Evolutionary conservation across 805 yeast species (phyloP).

Genomic region (Nakazawaea ambrosiae): DNA sequence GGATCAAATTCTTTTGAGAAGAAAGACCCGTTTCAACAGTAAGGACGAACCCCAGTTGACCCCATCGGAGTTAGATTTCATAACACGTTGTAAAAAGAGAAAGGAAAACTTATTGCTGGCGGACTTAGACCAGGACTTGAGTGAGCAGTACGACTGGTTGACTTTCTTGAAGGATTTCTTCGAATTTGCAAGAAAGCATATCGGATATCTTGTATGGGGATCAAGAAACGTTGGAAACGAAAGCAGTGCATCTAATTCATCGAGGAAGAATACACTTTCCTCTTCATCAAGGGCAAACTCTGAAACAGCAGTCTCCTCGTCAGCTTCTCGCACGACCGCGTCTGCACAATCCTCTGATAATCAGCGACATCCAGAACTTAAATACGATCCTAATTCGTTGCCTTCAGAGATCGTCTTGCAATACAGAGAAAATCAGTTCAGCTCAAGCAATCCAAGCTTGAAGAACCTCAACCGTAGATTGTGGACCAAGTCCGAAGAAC

Average conservation of each 20-base stretch:
- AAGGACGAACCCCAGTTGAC: conserved; percentile 34
- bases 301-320: not conserved
- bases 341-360: not conserved
- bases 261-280: not conserved
- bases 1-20: conserved; percentile 36
- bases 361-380: not conserved
- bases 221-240: conserved; percentile 26
- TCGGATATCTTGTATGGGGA: conserved; percentile 71
- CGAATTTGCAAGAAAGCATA: conserved; percentile 70
- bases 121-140: conserved; percentile 42
- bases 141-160: conserved; percentile 80
- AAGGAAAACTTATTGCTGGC: conserved; percentile 49
- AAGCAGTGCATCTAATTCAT: not conserved
- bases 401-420: conserved; percentile 12
- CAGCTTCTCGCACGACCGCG: not conserved
- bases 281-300: not conserved
- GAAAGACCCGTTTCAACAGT: conserved; percentile 25
- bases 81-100: conserved; percentile 65
- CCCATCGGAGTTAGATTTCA: conserved; percentile 75
- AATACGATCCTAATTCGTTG: conserved; percentile 9
- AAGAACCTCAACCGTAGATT: conserved; percentile 41
- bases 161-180: conserved; percentile 71
- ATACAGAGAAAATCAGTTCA: conserved; percentile 10
- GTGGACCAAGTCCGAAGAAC: conserved; percentile 89
- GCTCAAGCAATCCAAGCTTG: conserved; percentile 3